Conservation (phyloP, 306 rosid species). For the Sicyos baderoa region DNA sequence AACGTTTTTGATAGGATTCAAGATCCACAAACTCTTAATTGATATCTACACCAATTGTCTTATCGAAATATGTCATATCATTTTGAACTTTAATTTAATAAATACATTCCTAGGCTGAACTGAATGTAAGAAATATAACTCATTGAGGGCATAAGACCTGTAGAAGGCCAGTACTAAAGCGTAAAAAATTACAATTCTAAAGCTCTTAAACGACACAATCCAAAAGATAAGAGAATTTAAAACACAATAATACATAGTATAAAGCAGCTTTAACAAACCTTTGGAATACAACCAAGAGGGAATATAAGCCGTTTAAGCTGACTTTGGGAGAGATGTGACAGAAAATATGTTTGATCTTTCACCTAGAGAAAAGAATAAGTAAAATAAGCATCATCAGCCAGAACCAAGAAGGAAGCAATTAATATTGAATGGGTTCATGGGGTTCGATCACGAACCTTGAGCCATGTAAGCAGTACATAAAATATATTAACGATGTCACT, state of each 20-base stretch:
- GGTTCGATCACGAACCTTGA: neutral
- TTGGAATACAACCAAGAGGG: slow-evolving; percentile 77
- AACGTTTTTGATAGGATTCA: no score
- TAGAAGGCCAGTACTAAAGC: neutral
- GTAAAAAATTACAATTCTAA: neutral
- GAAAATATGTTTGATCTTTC: slow-evolving; percentile 93
- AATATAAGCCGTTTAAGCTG: slow-evolving; percentile 74
- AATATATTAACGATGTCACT: neutral
- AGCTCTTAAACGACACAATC: neutral
- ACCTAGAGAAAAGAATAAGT: slow-evolving; percentile 39
- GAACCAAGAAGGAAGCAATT: neutral
- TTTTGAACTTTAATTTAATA: neutral
- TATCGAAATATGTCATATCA: neutral
- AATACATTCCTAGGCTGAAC: neutral
- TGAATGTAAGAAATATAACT: neutral
- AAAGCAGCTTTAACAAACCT: slow-evolving; percentile 48
- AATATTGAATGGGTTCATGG: neutral
- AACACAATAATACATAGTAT: slow-evolving; percentile 9
- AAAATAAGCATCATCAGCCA: neutral
- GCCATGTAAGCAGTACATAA: neutral
- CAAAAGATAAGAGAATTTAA: slow-evolving; percentile 2
- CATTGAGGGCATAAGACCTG: neutral
- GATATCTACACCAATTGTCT: neutral
- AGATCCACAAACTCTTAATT: no score
- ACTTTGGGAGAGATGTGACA: slow-evolving; percentile 76